A percentile compares a stretch with the other conserved stretches of the same genome.
These are phyloP conservation scores for Nakazawaea pomicola DNA, from an alignment of 805 yeast genomes.

Conservation along the genomic window DNA sequence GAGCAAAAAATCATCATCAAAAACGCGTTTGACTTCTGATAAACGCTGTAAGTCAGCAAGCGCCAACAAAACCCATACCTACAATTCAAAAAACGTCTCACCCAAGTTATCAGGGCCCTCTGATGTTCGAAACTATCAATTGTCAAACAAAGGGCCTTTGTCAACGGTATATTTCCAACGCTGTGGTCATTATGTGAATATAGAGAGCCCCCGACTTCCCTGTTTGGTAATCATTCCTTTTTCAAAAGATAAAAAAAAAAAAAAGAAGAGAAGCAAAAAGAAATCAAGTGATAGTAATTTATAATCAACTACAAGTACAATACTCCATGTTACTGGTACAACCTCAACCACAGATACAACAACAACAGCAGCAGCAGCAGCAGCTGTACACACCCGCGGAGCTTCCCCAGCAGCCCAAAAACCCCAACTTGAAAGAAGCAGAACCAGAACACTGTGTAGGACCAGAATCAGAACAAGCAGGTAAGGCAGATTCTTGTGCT, in stretches of 20 bases:
- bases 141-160: no score
- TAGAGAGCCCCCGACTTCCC: no score
- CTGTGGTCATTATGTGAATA: no score
- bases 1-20: no score
- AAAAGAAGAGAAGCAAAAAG: background rate
- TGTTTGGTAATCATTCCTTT: no score
- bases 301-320: constrained; percentile 2
- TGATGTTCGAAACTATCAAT: no score
- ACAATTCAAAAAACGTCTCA: no score
- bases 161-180: no score
- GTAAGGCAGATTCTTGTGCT: constrained; percentile 86
- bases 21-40: no score
- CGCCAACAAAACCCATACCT: no score
- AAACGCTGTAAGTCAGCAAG: no score
- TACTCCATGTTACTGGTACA: constrained; percentile 11
- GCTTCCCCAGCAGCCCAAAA: constrained; percentile 5
- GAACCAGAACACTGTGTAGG: constrained; percentile 99
- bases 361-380: background rate
- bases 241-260: background rate
- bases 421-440: constrained; percentile 45
- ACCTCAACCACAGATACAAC: background rate
- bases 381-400: background rate
- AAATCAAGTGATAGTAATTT: background rate
- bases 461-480: constrained; percentile 91
- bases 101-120: no score